Percentiles rank a stretch among this genome's conserved stretches.
Evolutionary conservation across 1,139 yeast species (phyloP).

Genomic region (Suhomyces yuchorum): DNA sequence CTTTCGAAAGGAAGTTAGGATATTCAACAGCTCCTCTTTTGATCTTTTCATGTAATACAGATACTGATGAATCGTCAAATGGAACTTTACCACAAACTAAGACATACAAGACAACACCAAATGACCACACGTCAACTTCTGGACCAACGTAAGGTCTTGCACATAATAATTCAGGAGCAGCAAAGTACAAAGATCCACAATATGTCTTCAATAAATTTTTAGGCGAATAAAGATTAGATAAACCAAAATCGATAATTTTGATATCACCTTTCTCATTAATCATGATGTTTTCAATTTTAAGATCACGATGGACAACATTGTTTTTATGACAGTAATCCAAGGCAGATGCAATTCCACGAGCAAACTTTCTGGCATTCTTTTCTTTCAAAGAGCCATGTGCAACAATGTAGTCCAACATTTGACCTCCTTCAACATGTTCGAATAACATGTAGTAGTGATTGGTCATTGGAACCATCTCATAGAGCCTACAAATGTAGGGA

Average conservation of each 20-base stretch:
- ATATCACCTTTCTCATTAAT: slow-evolving; percentile 92
- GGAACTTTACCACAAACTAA: slow-evolving; percentile 98
- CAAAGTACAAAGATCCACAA: slow-evolving; percentile 97
- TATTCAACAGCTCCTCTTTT: slow-evolving; percentile 92
- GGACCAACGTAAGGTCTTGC: slow-evolving; percentile 96
- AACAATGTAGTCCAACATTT: slow-evolving; percentile 94
- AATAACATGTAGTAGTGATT: slow-evolving; percentile 96
- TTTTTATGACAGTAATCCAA: slow-evolving; percentile 90
- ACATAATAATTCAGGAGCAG: slow-evolving; percentile 93
- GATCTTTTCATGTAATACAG: slow-evolving; percentile 90
- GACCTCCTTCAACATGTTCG: slow-evolving; percentile 97
- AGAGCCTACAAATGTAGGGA: slow-evolving; percentile 87
- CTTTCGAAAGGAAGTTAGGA: slow-evolving; percentile 78
- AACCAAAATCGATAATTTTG: slow-evolving; percentile 93
- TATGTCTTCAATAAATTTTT: slow-evolving; percentile 80
- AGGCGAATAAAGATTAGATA: slow-evolving; percentile 82
- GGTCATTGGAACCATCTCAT: slow-evolving; percentile 95
- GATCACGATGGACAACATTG: slow-evolving; percentile 94
- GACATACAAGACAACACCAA: slow-evolving; percentile 94
- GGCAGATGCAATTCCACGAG: slow-evolving; percentile 95
- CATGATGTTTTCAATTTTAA: slow-evolving; percentile 95
- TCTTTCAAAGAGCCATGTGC: slow-evolving; percentile 95
- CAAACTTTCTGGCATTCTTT: slow-evolving; percentile 90
- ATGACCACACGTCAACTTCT: slow-evolving; percentile 97
- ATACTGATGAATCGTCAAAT: slow-evolving; percentile 93